Evolutionary conservation across 805 yeast genomes (phyloP).

Genomic region (Cyberlindnera maritima): DNA sequence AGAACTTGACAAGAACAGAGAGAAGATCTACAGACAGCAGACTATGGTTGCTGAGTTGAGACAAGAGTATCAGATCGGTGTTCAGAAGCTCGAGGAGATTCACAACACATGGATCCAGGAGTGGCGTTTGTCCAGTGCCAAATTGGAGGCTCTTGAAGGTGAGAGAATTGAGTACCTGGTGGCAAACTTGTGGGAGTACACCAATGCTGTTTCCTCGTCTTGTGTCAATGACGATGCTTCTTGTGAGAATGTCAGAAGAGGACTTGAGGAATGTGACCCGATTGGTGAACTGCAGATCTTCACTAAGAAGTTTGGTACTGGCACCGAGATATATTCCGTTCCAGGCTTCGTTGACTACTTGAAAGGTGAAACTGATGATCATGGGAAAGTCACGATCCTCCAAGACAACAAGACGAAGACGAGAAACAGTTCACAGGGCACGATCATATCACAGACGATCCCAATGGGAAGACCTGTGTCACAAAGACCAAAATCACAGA

Average conservation of each 20-base stretch:
- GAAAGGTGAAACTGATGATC: conserved; percentile 38
- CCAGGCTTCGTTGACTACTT: conserved; percentile 64
- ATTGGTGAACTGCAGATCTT: conserved; percentile 54
- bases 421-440: conserved; percentile 11
- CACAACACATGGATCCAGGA: conserved; percentile 66
- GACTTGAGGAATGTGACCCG: conserved; percentile 68
- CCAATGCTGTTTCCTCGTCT: conserved; percentile 68
- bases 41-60: conserved; percentile 40
- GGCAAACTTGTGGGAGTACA: conserved; percentile 72
- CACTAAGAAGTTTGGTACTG: conserved; percentile 58
- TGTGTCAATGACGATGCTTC: conserved; percentile 80
- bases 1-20: conserved; percentile 61
- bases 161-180: conserved; percentile 70
- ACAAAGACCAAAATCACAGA: neutral
- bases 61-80: conserved; percentile 55
- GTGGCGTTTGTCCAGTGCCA: conserved; percentile 64
- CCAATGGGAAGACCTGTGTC: neutral
- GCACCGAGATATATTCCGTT: conserved; percentile 55
- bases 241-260: conserved; percentile 65
- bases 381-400: conserved; percentile 4
- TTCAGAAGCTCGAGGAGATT: conserved; percentile 51
- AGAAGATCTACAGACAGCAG: conserved; percentile 50
- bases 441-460: neutral
- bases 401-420: conserved; percentile 26
- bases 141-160: conserved; percentile 65